Evolutionary conservation across 129 eudicot species (phyloP).

Genomic region (Lonicera japonica): DNA sequence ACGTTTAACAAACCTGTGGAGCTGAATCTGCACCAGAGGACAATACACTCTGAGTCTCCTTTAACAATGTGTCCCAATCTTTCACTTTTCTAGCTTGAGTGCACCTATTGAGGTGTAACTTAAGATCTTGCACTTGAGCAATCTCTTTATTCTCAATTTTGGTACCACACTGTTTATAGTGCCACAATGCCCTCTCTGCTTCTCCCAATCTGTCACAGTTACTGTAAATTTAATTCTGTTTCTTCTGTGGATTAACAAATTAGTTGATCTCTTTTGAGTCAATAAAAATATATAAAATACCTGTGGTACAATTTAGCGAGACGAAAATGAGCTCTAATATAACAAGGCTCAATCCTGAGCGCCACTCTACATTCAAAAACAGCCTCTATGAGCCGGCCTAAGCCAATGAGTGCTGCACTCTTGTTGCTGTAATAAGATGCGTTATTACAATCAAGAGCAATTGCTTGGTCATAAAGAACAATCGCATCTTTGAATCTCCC

Average conservation of each 20-base stretch:
- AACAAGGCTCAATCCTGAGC: slow-evolving; percentile 48
- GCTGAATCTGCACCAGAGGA: slow-evolving; percentile 71
- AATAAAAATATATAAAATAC: slow-evolving; percentile 11
- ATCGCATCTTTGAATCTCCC: slow-evolving; percentile 73
- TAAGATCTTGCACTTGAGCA: slow-evolving; percentile 43
- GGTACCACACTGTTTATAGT: slow-evolving; percentile 55
- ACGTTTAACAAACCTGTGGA: slow-evolving; percentile 39
- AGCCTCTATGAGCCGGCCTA: slow-evolving; percentile 65
- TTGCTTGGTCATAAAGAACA: slow-evolving; percentile 58
- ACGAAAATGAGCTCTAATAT: slow-evolving; percentile 76
- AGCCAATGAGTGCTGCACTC: slow-evolving; percentile 74
- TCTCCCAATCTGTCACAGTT: slow-evolving; percentile 54
- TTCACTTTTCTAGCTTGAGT: slow-evolving; percentile 30
- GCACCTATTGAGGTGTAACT: slow-evolving; percentile 31
- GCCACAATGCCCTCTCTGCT: slow-evolving; percentile 59
- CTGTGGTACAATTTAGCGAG: slow-evolving; percentile 64
- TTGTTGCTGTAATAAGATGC: slow-evolving; percentile 68
- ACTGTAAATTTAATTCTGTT: too few species aligned
- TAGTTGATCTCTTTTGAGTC: background rate
- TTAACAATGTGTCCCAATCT: slow-evolving; percentile 49
- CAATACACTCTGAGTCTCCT: slow-evolving; percentile 39
- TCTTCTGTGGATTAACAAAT: background rate
- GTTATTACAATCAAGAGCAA: slow-evolving; percentile 43
- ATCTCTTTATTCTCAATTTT: slow-evolving; percentile 37
- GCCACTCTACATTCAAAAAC: slow-evolving; percentile 64